A percentile compares a stretch with the other conserved stretches of the same genome.
phyloP scores from a whole-genome alignment of 805 yeast genomes.

The Jamesozyma gamospora region DNA sequence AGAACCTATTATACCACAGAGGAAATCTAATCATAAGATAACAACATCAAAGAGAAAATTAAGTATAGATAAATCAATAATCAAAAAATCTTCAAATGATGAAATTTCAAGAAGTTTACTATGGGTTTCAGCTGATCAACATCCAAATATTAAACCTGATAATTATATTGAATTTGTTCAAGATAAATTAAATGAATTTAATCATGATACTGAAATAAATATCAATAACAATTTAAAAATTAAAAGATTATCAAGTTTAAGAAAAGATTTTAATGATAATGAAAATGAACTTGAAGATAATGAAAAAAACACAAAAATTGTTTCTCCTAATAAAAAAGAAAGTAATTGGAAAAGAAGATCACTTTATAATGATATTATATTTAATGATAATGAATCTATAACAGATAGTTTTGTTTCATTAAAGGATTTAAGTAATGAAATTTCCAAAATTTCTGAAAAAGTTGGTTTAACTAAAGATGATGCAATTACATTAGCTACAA shows the following conservation, averaged over 20 bases:
- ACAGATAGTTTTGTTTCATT: conserved; percentile 39
- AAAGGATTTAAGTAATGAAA: conserved; percentile 59
- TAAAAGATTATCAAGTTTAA: conserved; percentile 23
- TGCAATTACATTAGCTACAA: conserved; percentile 71
- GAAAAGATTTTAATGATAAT: conserved; percentile 21
- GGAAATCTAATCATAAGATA: background rate
- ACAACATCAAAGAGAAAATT: background rate
- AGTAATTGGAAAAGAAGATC: conserved; percentile 1
- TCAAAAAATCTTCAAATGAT: background rate
- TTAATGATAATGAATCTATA: background rate
- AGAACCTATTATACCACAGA: background rate
- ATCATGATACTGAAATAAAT: conserved; percentile 2
- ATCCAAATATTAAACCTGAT: conserved; percentile 88
- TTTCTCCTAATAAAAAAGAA: conserved; percentile 16
- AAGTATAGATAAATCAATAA: background rate
- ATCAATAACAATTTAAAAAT: conserved; percentile 5
- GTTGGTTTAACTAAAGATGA: conserved; percentile 72
- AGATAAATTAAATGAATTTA: conserved; percentile 24
- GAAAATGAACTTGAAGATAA: background rate
- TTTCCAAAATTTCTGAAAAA: conserved; percentile 57
- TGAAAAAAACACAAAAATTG: background rate
- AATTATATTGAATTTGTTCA: conserved; percentile 63
- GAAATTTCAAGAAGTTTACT: conserved; percentile 42
- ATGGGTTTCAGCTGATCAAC: conserved; percentile 94
- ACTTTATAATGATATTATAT: background rate